These are phyloP conservation scores for Jatropha multifida DNA, from an alignment of 441 rosid species.

Conservation along the genomic window DNA sequence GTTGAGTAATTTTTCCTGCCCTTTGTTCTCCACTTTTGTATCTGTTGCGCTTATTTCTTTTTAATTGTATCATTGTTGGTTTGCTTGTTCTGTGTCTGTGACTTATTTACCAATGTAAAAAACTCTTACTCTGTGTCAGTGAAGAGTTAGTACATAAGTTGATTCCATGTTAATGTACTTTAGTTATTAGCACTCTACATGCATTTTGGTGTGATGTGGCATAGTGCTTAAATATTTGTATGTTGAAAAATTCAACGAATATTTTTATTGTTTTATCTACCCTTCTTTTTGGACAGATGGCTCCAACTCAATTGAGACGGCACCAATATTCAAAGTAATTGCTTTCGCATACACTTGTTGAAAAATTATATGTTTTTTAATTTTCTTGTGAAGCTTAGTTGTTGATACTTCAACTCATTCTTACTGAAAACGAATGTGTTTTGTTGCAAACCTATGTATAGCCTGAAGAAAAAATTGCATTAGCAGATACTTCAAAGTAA, in stretches of 20 bases:
- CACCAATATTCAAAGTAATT: slow-evolving; percentile 30
- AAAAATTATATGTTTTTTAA: neutral
- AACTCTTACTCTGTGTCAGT: neutral
- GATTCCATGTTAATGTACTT: slow-evolving; percentile 1
- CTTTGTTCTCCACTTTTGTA: neutral
- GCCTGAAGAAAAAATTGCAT: slow-evolving; percentile 37
- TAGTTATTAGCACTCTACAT: neutral
- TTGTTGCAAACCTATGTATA: slow-evolving; percentile 29
- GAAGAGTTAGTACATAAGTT: neutral
- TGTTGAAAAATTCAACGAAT: neutral
- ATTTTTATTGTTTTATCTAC: slow-evolving; percentile 3
- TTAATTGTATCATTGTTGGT: neutral
- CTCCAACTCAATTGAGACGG: slow-evolving; percentile 20
- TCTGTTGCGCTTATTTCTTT: neutral
- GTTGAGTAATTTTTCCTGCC: neutral
- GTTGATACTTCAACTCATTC: slow-evolving; percentile 1
- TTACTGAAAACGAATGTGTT: slow-evolving; percentile 13
- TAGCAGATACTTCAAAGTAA: slow-evolving; percentile 59
- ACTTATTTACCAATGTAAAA: neutral
- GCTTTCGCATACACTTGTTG: slow-evolving; percentile 5
- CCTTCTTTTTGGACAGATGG: slow-evolving; percentile 27
- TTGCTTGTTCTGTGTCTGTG: neutral
- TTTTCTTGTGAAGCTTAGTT: slow-evolving; percentile 7
- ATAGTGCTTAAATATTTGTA: neutral
- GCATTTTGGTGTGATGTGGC: neutral